Base-by-base conservation (phyloP, 805 yeast genomes). In the Teunomyces tritomae region DNA sequence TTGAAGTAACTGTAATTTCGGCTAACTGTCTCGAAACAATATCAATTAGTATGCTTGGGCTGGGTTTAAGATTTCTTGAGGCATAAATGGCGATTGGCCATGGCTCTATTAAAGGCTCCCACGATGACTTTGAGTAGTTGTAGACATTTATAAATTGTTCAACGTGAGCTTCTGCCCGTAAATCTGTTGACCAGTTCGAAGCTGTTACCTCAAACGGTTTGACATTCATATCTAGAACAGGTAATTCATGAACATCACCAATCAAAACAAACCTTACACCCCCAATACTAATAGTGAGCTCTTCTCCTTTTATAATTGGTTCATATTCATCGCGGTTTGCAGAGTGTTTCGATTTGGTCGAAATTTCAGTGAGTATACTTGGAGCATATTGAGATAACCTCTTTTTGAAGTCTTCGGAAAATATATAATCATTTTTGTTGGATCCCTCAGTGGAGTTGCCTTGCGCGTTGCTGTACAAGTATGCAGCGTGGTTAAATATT, bases 31-130 rank as follows among this genome's bases (percentile, higher is more conserved):
- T 73, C 0, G 97, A 85, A n/a, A 80, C 79, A 5, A 94, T 69
- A 57, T 89, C 91, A 39, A 92, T 72, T 30, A 76, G 61, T 2
- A 85, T 57, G 14, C 79, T 71, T 5, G 77, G 71, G 5, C 75
- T 74, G 0, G 81, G 77, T 10, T 71, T 73, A 0, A 60, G 49
- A 0, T 67, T 67, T 45, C 78, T 79, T 1, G 87, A 73, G 1
- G 86, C 80, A 61, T 87, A 89, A 9, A 88, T 66, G 0, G 89
- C 83, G 44, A 92, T 72, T 5, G 89, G 84, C 87, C 96, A 87
- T 0, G 92, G 85, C 59, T 94, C 99, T 43, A 94, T 64, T 40
- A 94, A 70, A 0, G 99, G 97, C 58, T 94, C 98, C 98, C 99
- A 91, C 0, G 89, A 79, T 3, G 97, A 90, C 51, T 87, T 82